Evolutionary conservation across 1,139 yeast species (phyloP).

Genomic region (Yamadazyma spencermartinsiae): DNA sequence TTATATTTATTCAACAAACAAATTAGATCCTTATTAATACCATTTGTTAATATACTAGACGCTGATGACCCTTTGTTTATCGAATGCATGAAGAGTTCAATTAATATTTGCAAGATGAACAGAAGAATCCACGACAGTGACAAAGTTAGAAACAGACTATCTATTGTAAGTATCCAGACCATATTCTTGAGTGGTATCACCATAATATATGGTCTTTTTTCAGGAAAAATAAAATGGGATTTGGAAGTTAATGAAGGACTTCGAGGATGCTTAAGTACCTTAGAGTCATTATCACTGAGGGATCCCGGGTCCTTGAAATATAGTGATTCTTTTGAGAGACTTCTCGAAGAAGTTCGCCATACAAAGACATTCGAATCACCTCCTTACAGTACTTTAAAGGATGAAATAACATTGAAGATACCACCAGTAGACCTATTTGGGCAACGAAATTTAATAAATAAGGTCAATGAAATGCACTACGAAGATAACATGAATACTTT

Average conservation of each 20-base stretch:
- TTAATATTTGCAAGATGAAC: slow-evolving; percentile 11
- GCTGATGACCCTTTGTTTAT: slow-evolving; percentile 11
- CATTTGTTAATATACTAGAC: slow-evolving; percentile 10
- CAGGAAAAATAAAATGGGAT: slow-evolving; percentile 9
- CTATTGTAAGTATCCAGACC: slow-evolving; percentile 11
- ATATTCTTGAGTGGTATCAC: slow-evolving; percentile 14
- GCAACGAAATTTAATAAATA: slow-evolving; percentile 4
- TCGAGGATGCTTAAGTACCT: slow-evolving; percentile 11
- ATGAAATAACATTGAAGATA: background rate
- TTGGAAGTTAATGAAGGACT: slow-evolving; percentile 11
- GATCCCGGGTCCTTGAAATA: slow-evolving; percentile 8
- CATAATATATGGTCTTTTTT: slow-evolving; percentile 10
- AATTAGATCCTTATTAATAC: slow-evolving; percentile 9
- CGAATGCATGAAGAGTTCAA: slow-evolving; percentile 13
- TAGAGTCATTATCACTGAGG: slow-evolving; percentile 8
- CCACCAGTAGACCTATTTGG: slow-evolving; percentile 8
- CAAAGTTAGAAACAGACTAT: slow-evolving; percentile 7
- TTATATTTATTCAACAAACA: slow-evolving; percentile 13
- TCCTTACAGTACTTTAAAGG: background rate
- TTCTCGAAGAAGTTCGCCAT: slow-evolving; percentile 6
- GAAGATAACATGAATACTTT: slow-evolving; percentile 7
- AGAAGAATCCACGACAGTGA: slow-evolving; percentile 11
- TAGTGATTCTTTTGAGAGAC: slow-evolving; percentile 9
- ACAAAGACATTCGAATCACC: background rate
- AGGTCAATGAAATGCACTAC: slow-evolving; percentile 5